Percentiles rank a stretch among this genome's conserved stretches.
Evolutionary conservation across 1,284 basidiomycete species (phyloP).

Genomic region (Moesziomyces sp.): DNA sequence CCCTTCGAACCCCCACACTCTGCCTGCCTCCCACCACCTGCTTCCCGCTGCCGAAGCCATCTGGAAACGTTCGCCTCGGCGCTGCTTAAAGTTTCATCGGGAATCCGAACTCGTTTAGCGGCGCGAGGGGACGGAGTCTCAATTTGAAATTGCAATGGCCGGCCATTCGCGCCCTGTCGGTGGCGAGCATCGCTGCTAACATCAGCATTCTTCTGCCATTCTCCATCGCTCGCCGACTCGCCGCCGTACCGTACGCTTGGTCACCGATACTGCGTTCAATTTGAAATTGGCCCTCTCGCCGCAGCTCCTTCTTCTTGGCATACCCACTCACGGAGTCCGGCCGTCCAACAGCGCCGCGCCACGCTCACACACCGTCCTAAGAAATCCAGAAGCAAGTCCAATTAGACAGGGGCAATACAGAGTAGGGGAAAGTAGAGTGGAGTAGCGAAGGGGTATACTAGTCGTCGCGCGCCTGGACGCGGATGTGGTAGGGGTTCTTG

Average conservation of each 20-base stretch:
- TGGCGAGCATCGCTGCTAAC: not conserved
- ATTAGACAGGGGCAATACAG: not conserved
- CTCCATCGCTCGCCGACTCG: no score
- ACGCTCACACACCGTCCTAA: not conserved
- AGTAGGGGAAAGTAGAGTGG: no score
- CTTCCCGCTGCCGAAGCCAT: no score
- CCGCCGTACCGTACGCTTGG: no score
- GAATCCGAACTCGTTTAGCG: no score
- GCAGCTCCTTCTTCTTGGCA: no score
- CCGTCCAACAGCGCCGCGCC: not conserved
- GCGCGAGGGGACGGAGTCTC: no score
- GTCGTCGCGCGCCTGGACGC: slow-evolving; percentile 34
- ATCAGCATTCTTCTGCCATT: not conserved
- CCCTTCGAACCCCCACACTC: not conserved
- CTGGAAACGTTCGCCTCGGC: no score
- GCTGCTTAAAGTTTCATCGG: no score
- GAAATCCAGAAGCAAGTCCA: no score
- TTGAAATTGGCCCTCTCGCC: not conserved
- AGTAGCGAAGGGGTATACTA: slow-evolving; percentile 1
- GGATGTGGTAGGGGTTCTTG: slow-evolving; percentile 45
- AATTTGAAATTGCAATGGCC: not conserved
- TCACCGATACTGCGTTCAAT: not conserved
- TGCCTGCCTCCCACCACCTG: no score
- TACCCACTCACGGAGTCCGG: no score
- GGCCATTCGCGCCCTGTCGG: not conserved